These are phyloP conservation scores for Lecanoromycetidae sp. DNA, from an alignment of 2,329 filamentous ascomycete species.

Conservation along the genomic window DNA sequence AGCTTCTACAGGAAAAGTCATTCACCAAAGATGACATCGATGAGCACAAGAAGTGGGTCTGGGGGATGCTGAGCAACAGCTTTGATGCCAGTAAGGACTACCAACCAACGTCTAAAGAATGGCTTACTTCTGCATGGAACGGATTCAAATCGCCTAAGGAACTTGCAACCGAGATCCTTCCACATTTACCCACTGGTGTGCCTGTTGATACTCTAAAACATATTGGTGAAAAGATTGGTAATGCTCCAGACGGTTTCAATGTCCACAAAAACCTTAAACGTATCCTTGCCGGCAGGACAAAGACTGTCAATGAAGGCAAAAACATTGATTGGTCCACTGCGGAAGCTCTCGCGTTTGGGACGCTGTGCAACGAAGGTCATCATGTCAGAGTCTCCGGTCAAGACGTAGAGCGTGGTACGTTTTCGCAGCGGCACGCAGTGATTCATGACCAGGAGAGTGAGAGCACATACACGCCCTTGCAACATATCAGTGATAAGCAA, in stretches of 20 bases:
- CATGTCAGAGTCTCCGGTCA: slow-evolving; percentile 96
- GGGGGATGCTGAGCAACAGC: slow-evolving; percentile 97
- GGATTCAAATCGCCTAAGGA: slow-evolving; percentile 99
- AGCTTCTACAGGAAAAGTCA: slow-evolving; percentile 80
- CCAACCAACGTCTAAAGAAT: slow-evolving; percentile 90
- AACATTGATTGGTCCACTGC: slow-evolving; percentile 97
- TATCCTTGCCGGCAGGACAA: slow-evolving; percentile 78
- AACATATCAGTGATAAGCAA: slow-evolving; percentile 81
- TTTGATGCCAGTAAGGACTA: slow-evolving; percentile 97
- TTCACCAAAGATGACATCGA: slow-evolving; percentile 97
- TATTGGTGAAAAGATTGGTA: slow-evolving; percentile 70
- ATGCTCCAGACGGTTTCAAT: slow-evolving; percentile 70
- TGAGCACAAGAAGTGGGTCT: slow-evolving; percentile 99
- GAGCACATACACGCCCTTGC: slow-evolving; percentile 80
- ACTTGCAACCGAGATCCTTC: slow-evolving; percentile 82
- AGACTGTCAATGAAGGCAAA: slow-evolving; percentile 82
- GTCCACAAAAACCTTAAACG: slow-evolving; percentile 94
- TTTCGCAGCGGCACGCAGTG: slow-evolving; percentile 94
- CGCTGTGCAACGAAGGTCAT: slow-evolving; percentile 82
- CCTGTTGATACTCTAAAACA: slow-evolving; percentile 60
- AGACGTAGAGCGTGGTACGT: slow-evolving; percentile 98
- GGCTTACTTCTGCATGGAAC: slow-evolving; percentile 98
- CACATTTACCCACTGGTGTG: slow-evolving; percentile 78
- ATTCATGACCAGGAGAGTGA: slow-evolving; percentile 96
- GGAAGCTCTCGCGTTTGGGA: slow-evolving; percentile 88